Conservation (phyloP, 495 filamentous ascomycete genomes). For the Penicillium dipodomyicola region DNA sequence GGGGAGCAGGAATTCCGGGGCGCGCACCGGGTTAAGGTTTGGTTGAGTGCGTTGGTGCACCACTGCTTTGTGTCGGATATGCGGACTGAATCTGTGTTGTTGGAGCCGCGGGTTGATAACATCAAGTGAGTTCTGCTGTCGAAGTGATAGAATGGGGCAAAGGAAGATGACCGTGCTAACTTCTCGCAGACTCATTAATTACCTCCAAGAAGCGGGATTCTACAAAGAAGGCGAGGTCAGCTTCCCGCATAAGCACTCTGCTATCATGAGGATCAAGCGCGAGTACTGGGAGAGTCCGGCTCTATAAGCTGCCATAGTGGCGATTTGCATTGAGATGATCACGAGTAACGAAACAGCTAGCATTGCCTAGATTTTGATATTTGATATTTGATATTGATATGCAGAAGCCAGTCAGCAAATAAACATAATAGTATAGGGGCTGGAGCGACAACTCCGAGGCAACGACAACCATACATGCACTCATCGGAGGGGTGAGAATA, state of each 20-base stretch:
- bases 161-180: constrained; percentile 8
- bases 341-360: constrained; percentile 15
- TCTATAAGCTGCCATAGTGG: constrained; percentile 39
- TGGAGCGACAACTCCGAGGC: too few species aligned
- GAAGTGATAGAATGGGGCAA: neutral
- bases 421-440: too few species aligned
- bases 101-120: constrained; percentile 94
- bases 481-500: too few species aligned
- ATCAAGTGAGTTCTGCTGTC: constrained; percentile 58
- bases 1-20: constrained; percentile 93
- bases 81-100: constrained; percentile 73
- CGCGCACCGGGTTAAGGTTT: constrained; percentile 65
- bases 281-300: constrained; percentile 83
- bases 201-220: constrained; percentile 74
- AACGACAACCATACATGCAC: too few species aligned
- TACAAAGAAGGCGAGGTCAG: constrained; percentile 83
- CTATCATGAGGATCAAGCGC: constrained; percentile 76
- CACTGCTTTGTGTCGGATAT: constrained; percentile 76
- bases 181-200: constrained; percentile 66
- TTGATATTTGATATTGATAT: too few species aligned
- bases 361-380: constrained; percentile 2
- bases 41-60: constrained; percentile 84
- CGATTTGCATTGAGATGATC: constrained; percentile 19
- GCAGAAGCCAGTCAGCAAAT: too few species aligned
- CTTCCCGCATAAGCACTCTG: constrained; percentile 91